Base-by-base conservation (phyloP, 306 rosid species). In the Cicer cuneatum region DNA sequence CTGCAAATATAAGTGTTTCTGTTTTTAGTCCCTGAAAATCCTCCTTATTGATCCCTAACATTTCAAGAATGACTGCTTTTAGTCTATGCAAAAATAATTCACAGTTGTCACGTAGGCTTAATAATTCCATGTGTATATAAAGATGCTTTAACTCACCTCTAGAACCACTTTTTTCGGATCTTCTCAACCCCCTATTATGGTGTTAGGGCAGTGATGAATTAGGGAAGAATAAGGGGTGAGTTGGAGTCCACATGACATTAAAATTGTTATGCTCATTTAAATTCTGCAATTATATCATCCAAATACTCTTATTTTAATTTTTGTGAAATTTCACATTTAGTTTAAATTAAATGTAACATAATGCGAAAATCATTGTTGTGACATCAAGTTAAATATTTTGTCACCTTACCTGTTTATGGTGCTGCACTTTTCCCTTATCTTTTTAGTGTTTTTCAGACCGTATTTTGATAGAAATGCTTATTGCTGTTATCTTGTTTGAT, bases 401-500 rank as follows among this genome's bases (percentile, higher is more conserved):
- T 19, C 15, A 7, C 57, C n/a, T 42, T 53, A 9, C 24, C 13
- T 15, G 6, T 41, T 48, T 52, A 19, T 52, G 56, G 54, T 52
- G 47, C 24, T 10, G 5, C 38, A 40, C 24, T 53, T 29, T 52
- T 54, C 47, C 24, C 40, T 57, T 77, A 72, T 72, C 12, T 18
- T 18, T 45, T 53, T 15, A 33, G 69, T 53, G 66, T 21, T 72
- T 71, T 78, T 75, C 63, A 43, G 43, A 72, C 71, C 67, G 66
- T 54, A 6, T 48, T 35, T 80, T 73, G 58, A 45, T 38, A 49
- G 53, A 57, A 70, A 60, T 75, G 19, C 72, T 81, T 45, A 68
- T 59, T 76, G 66, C 41, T 65, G 58, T 67, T 38, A 10, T 69
- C 77, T 82, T 69, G 57, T 67, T 78, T 83, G 87, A 83, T 77